These are phyloP conservation scores for Plasmodium inui DNA, from an alignment of 169 alveolate genomes.

Conservation along the genomic window DNA sequence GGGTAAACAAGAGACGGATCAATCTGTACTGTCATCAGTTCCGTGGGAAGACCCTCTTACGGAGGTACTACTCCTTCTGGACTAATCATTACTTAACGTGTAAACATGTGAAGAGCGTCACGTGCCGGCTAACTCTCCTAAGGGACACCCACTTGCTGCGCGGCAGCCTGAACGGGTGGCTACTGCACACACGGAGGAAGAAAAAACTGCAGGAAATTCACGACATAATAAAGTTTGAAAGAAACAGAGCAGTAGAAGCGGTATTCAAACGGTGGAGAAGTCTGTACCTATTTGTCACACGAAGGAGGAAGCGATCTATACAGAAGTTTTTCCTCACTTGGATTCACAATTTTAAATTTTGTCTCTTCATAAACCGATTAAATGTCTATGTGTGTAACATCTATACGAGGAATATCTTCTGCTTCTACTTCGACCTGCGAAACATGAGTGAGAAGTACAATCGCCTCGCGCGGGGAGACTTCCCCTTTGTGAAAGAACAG, in stretches of 20 bases:
- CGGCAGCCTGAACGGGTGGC: neutral
- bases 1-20: neutral
- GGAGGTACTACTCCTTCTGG: conserved; percentile 5
- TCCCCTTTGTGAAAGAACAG: conserved; percentile 22
- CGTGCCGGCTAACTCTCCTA: neutral
- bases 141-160: neutral
- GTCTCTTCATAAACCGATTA: conserved; percentile 10
- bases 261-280: conserved; percentile 20
- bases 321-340: conserved; percentile 11
- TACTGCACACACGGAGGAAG: neutral
- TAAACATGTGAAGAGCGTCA: neutral
- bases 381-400: conserved; percentile 20
- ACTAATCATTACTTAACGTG: neutral
- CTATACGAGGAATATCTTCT: conserved; percentile 19
- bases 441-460: conserved; percentile 38
- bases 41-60: neutral
- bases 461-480: conserved; percentile 1
- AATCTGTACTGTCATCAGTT: conserved; percentile 3
- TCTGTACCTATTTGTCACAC: neutral
- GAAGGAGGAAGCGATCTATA: neutral
- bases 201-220: neutral
- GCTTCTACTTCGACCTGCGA: conserved; percentile 22
- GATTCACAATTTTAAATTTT: conserved; percentile 24
- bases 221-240: neutral
- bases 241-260: neutral